A percentile compares a stretch with the other conserved stretches of the same genome.
Conservation (phyloP, 2,329 filamentous ascomycete genomes). For the Thelonectria rubi region DNA sequence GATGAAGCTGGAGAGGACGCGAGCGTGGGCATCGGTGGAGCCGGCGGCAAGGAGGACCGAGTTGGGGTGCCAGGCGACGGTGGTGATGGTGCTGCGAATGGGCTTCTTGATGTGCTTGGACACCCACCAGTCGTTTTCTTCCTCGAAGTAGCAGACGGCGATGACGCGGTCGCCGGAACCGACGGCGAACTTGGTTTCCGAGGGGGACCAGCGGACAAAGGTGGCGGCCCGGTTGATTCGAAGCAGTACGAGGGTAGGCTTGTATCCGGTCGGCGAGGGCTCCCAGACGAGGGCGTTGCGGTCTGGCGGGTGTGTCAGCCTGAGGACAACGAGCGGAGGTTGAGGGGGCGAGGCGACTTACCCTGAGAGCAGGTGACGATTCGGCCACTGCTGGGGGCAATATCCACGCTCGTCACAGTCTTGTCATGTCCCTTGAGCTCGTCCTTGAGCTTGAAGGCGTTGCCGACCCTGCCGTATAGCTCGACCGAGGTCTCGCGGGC, state of each 20-base stretch:
- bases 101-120: slow-evolving; percentile 99
- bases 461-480: slow-evolving; percentile 80
- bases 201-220: slow-evolving; percentile 96
- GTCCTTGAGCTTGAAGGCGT: slow-evolving; percentile 83
- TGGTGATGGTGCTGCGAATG: slow-evolving; percentile 95
- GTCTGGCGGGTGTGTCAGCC: slow-evolving; percentile 62
- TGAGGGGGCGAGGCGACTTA: slow-evolving; percentile 48
- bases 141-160: slow-evolving; percentile 97
- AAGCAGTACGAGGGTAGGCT: slow-evolving; percentile 94
- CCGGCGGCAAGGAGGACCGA: slow-evolving; percentile 93
- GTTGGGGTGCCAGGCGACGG: slow-evolving; percentile 96
- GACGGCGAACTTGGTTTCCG: slow-evolving; percentile 96
- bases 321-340: background rate
- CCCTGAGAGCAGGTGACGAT: slow-evolving; percentile 98
- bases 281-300: slow-evolving; percentile 99
- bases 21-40: slow-evolving; percentile 95
- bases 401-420: slow-evolving; percentile 94
- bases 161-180: slow-evolving; percentile 96
- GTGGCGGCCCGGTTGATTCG: slow-evolving; percentile 97
- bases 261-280: slow-evolving; percentile 89
- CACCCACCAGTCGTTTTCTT: slow-evolving; percentile 99
- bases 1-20: slow-evolving; percentile 95
- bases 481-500: slow-evolving; percentile 90
- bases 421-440: slow-evolving; percentile 98
- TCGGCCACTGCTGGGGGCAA: slow-evolving; percentile 87